Base-by-base conservation (phyloP, 2,329 filamentous ascomycete genomes). In the Dryadomyces quercus-mongolicae region DNA sequence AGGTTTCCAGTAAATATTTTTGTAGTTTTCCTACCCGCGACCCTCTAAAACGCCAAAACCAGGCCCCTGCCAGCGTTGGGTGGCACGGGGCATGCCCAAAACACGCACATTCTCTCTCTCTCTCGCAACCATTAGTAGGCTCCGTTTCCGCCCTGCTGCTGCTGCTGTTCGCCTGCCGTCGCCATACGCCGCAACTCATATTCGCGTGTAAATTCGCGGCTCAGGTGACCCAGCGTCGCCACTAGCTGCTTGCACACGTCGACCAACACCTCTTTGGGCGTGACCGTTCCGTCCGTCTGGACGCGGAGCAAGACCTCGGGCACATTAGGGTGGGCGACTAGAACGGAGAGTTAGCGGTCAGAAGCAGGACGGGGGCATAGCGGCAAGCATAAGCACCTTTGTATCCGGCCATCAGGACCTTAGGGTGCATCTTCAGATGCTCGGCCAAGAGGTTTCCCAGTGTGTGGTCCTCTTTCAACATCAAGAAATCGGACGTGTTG, bases 381-480 rank as follows among this genome's bases (percentile, higher is more conserved):
- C 9, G 52, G 18, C 5, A 49, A 13, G 10, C 20, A 15, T 3
- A 46, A 80, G 58, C 69, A 85, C 86, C 82, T 71, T 94, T 94
- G 77, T 98, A 98, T 13, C 86, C 93, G 56, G 91, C 84, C 77
- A 97, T 95, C 62, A 86, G 75, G 62, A 98, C 86, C 66, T 94
- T 85, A 18, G 82, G 80, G 63, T 88, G 86, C 67, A 87, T 84
- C 72, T 93, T 84, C 55, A 98, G 85, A 63, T 92, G 88, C 64
- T 88, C 84, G 49, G 86, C 81, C 55, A 98, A 78, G 54, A 98
- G 78, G 69, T 98, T 96, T 62, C 85, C 93, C 25, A 98, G 80
- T 1, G 92, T 96, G 71, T 96, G 92, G 63, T 98, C 93, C 69
- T 98, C 93, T 70, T 96, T 97, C 71, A 89, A 88, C 71, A 98